Base-by-base conservation (phyloP, 768 basidiomycete species). In the Boletus subparvulus region DNA sequence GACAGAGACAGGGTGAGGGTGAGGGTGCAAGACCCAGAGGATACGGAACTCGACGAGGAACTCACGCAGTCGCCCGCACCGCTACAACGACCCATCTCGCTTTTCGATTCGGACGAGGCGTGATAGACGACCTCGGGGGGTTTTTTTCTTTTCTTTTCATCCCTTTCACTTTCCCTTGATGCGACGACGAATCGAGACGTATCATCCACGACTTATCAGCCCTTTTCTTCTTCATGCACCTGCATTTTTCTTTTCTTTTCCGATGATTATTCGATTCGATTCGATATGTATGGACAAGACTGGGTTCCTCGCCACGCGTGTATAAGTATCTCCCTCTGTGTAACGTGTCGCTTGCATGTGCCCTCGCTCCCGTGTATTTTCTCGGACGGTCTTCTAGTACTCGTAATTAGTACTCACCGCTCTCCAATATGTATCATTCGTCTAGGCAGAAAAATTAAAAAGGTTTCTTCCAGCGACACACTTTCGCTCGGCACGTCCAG, bases 1-100 rank as follows among this genome's bases (percentile, higher is more conserved):
- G 30, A 35, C 4, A 32, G 54, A 6, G 35, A 41, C 8, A 14
- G 45, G 37, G 37, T 9, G 37, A n/a, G 16, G 37, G 37, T 39
- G 33, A n/a, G 43, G 10, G 52, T 49, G 1, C 39, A 8, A 13
- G 54, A 67, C n/a, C 13, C 14, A 13, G 65, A 53, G 30, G 55
- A 55, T 14, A 47, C 41, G 8, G 62, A 17, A 9, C 3, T 43
- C 17, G 56, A 56, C 1, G 64, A 58, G 19, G 65, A 56, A 12
- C 26, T 47, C 36, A 59, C 61, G 17, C 61, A 40, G 9, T 71
- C 70, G 37, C 72, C 70, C 6, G 72, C 70, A 14, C 55, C 71
- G 16, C 61, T 72, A 0, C 56, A 57, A 44, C 64, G 70, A 13
- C 70, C 72, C 6, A 71, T 71, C 17, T 71, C 70, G 21, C 62